Base-by-base conservation (phyloP, 176 grass and related monocot genomes). In the Otatea glauca region DNA sequence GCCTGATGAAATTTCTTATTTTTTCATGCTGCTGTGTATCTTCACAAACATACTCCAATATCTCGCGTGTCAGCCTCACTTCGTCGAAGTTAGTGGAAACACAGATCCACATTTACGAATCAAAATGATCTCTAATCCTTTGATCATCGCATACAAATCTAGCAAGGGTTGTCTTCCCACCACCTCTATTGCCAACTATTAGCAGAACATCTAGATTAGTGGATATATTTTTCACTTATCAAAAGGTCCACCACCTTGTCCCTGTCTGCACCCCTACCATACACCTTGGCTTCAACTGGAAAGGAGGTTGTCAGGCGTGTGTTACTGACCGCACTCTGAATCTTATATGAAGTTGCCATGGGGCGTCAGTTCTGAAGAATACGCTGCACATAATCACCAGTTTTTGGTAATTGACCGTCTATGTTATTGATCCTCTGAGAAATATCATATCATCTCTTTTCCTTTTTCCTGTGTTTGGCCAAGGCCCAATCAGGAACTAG, bases 151-250 rank as follows among this genome's bases (percentile, higher is more conserved):
- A 90, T 15, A 86, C 70, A 77, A 24, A 75, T 72, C 62, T 78
- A 32, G 54, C 70, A 38, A 90, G 77, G 0, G 83, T 83, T 0
- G 88, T 90, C 75, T 90, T 86, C 43, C 88, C 88, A 71, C 86
- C 42, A 38, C 88, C 88, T 9, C 88, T 83, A 90, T 9, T 78
- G 29, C 88, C 88, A 55, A 90, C 53, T n/a, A 90, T 34, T 34
- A 34, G 3, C n/a, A 34, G 34, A 34, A 34, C 34, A 34, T 34
- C 34, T 34, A 34, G 34, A 34, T 34, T 34, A 34, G 34, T 34
- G 34, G 34, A n/a, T n/a, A n/a, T n/a, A 34, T 34, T 34, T 34
- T 34, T 34, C 34, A 34, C 34, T 34, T 34, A 34, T 34, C 34
- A 34, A 34, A 1, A 34, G 34, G 34, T 34, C 34, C 34, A 34